Percentiles rank a stretch among this genome's conserved stretches.
Evolutionary conservation across 345 rosid species (phyloP).

Genomic region (Aurinia saxatilis): DNA sequence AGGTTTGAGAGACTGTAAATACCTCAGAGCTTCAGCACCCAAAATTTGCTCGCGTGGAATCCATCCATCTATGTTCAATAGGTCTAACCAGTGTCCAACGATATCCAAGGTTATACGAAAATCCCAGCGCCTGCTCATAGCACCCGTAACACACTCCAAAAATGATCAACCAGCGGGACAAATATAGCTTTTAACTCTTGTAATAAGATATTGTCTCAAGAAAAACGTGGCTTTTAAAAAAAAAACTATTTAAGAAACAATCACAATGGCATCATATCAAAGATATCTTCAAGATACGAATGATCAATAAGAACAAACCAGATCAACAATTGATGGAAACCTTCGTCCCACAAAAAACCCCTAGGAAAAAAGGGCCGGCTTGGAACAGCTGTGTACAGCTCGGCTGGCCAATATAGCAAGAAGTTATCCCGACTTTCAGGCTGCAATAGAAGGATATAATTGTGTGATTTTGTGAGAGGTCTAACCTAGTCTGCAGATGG

Average conservation of each 20-base stretch:
- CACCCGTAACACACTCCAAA: constrained; percentile 8
- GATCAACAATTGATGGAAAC: constrained; percentile 91
- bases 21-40: constrained; percentile 98
- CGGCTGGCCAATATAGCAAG: constrained; percentile 95
- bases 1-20: constrained; percentile 6
- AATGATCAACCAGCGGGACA: constrained; percentile 2
- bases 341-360: constrained; percentile 99
- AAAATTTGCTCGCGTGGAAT: constrained; percentile 96
- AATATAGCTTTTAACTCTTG: constrained; percentile 4
- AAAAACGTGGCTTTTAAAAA: neutral
- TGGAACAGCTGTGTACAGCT: constrained; percentile 95
- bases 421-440: constrained; percentile 40
- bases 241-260: constrained; percentile 2
- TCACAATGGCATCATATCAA: neutral
- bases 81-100: constrained; percentile 94
- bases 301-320: constrained; percentile 47
- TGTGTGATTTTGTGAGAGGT: constrained; percentile 29
- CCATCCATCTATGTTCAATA: constrained; percentile 96
- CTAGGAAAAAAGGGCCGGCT: constrained; percentile 96
- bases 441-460: constrained; percentile 44
- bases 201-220: neutral
- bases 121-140: constrained; percentile 86
- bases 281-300: neutral
- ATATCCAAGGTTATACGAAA: constrained; percentile 81
- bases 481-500: neutral